Conservation (phyloP, 106 monocot species). For the Apostasia ramifera region DNA sequence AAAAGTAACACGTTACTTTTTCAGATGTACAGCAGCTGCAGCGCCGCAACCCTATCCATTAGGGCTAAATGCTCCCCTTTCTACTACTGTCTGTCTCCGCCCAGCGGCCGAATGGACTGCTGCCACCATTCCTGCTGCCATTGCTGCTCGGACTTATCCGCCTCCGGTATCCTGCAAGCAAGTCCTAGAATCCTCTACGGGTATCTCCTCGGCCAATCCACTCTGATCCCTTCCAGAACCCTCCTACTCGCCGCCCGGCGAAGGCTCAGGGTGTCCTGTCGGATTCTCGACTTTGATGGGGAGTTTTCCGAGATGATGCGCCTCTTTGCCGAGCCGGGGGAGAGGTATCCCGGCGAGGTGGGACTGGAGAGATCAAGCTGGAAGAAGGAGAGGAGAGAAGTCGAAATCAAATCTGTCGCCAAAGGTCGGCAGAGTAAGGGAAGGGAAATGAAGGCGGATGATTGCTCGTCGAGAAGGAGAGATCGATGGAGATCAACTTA, state of each 20-base stretch:
- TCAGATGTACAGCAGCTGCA: conserved; percentile 7
- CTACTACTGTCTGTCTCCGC: not conserved
- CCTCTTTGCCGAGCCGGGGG: not conserved
- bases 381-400: conserved; percentile 5
- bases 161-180: not conserved
- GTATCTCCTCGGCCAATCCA: conserved; percentile 2
- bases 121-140: conserved; percentile 1
- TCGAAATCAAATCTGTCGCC: not conserved
- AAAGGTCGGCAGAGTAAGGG: not conserved
- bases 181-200: conserved; percentile 13
- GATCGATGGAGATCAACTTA: not conserved
- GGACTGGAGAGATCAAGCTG: not conserved
- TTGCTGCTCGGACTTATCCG: not conserved
- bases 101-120: not conserved
- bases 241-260: not conserved
- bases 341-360: not conserved
- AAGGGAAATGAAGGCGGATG: not conserved
- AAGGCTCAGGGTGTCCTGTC: not conserved
- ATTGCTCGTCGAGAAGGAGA: not conserved
- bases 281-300: not conserved
- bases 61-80: conserved; percentile 19
- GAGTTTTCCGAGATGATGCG: not conserved
- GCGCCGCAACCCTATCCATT: conserved; percentile 11
- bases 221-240: conserved; percentile 3
- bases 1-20: not conserved